Evolutionary conservation across 495 filamentous ascomycete genomes (phyloP).

Genomic region (Mytilinidion resinicola): DNA sequence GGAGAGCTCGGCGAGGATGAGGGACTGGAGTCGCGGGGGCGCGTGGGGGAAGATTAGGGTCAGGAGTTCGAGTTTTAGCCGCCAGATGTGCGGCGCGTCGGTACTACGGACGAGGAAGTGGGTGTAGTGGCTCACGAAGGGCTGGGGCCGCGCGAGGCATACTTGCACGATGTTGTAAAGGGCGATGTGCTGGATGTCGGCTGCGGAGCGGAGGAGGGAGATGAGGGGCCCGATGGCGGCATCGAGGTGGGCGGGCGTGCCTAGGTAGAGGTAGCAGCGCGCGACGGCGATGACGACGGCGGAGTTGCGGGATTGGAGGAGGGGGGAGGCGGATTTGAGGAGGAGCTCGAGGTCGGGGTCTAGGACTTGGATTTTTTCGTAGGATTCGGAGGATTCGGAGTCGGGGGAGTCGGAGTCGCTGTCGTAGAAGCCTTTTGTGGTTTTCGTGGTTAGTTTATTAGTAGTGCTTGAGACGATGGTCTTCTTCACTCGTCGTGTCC

Average conservation of each 20-base stretch:
- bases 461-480: conserved; percentile 25
- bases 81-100: conserved; percentile 79
- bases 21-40: conserved; percentile 64
- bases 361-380: conserved; percentile 51
- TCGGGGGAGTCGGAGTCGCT: conserved; percentile 29
- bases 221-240: conserved; percentile 74
- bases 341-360: conserved; percentile 83
- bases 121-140: conserved; percentile 74
- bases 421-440: conserved; percentile 69
- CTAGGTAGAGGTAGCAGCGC: conserved; percentile 76
- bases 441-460: conserved; percentile 4
- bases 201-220: conserved; percentile 72
- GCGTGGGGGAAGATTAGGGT: conserved; percentile 84
- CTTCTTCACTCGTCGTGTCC: conserved; percentile 51
- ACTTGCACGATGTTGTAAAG: conserved; percentile 92
- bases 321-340: conserved; percentile 67
- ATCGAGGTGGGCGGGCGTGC: conserved; percentile 64
- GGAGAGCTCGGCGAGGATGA: conserved; percentile 86
- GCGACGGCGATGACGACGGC: conserved; percentile 85
- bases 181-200: conserved; percentile 81
- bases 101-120: conserved; percentile 80
- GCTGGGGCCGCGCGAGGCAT: conserved; percentile 61
- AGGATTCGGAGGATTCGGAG: conserved; percentile 1
- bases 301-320: conserved; percentile 89
- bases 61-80: conserved; percentile 82